Evolutionary conservation across 345 rosid species (phyloP), one percentile per base, ranked within the genome.

Genomic region (Isatis tinctoria): DNA sequence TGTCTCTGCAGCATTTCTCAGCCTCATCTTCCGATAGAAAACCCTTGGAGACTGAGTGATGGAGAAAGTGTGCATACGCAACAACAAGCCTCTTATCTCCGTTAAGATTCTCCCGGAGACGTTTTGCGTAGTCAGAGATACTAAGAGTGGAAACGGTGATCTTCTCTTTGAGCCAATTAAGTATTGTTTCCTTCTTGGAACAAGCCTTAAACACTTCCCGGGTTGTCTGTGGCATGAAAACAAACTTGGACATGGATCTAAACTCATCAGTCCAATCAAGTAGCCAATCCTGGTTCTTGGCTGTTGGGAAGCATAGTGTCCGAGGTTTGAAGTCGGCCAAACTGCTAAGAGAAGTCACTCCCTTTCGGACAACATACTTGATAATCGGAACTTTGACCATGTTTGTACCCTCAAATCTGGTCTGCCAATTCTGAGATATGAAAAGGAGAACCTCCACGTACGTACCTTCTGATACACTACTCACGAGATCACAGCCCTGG

Each of bases 211-310:
- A 39, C 8, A 87, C 87, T 16, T 69, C 20, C 18, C 59, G 60
- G 2, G 86, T 86, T 22, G 59, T 67, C 65, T 32, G 28, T 5
- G 96, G 96, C 60, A 89, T 3, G 60, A 91, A 91, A 61, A 64
- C 82, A 13, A 4, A 35, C 17, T 74, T 78, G 4, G 73, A 26
- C 48, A 35, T 69, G 37, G 81, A 73, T 58, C 78, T 76, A 62
- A 91, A 89, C 58, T 75, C 90, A 20, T 57, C 82, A 20, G 77
- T 84, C 87, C 90, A 91, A 5, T 79, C 82, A 32, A 85, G 85
- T 69, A 91, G 63, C 96, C 96, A 86, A 1, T 80, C 58, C 26
- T 65, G 70, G 28, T 13, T 11, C 41, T 24, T 40, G 0, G 13
- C 12, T 0, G 1, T 5, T 0, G 87, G 67, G 0, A 66, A 7